Conservation (phyloP, 345 rosid genomes). For the Bruguiera gymnorhiza region DNA sequence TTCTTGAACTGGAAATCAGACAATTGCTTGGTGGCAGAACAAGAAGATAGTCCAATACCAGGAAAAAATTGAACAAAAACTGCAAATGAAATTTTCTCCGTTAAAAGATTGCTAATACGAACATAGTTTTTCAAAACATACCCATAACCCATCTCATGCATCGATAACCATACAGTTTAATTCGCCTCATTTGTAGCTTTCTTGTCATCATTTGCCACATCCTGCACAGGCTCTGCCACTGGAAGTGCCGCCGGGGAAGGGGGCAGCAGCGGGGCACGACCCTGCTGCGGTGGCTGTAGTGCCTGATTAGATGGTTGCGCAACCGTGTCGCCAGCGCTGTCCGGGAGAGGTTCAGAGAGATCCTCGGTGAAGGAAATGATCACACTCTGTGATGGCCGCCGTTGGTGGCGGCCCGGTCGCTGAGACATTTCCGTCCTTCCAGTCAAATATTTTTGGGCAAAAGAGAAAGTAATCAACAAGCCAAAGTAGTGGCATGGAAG, state of each 20-base stretch:
- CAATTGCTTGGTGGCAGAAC: no score
- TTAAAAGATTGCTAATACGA: no score
- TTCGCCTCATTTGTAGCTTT: slow-evolving; percentile 5
- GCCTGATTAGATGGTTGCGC: background rate
- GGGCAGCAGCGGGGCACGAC: background rate
- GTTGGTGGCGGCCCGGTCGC: slow-evolving; percentile 7
- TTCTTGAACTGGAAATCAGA: no score
- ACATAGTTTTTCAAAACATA: no score
- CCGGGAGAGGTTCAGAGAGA: slow-evolving; percentile 9
- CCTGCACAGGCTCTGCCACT: background rate
- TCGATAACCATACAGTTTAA: background rate
- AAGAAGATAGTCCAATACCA: no score
- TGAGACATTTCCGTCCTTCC: slow-evolving; percentile 1
- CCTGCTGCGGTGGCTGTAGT: background rate
- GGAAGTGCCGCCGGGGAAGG: background rate
- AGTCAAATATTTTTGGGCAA: background rate
- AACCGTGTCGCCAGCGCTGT: background rate
- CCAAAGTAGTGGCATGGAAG: slow-evolving; percentile 1
- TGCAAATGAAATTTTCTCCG: no score
- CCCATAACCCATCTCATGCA: no score
- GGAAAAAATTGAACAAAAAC: no score
- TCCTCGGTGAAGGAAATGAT: background rate
- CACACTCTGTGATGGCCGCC: slow-evolving; percentile 19
- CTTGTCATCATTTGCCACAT: slow-evolving; percentile 9
- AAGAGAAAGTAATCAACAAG: background rate